phyloP scores from a whole-genome alignment of 1,284 basidiomycete genomes.

The Hypsizygus ulmarius region DNA sequence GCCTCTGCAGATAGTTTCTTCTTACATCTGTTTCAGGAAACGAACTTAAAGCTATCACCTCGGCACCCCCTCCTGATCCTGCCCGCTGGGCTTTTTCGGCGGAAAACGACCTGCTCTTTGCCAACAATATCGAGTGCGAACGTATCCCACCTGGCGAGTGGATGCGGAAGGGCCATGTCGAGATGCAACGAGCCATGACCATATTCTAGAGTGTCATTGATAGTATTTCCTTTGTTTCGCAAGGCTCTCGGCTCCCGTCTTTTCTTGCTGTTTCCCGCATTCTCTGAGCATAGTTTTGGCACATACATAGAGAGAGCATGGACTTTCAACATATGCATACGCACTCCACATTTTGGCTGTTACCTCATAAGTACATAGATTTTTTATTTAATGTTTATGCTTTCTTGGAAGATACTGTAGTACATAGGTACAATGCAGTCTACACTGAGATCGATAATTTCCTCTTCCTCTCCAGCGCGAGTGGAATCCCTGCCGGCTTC shows the following conservation, averaged over 20 bases:
- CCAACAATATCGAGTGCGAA: conserved; percentile 31
- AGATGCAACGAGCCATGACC: conserved; percentile 41
- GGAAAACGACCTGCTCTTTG: conserved; percentile 57
- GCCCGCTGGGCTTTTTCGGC: conserved; percentile 55
- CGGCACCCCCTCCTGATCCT: conserved; percentile 55
- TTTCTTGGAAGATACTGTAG: too few species aligned
- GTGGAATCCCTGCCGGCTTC: too few species aligned
- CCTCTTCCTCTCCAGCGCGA: too few species aligned
- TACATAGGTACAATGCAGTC: too few species aligned
- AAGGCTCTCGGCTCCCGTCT: neutral
- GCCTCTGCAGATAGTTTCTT: neutral
- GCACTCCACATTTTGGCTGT: too few species aligned
- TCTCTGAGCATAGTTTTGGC: neutral
- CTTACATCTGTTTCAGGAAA: conserved; percentile 35
- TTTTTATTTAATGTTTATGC: too few species aligned
- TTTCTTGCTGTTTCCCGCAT: neutral
- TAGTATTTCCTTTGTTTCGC: neutral
- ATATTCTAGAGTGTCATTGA: conserved; percentile 30
- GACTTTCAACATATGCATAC: too few species aligned
- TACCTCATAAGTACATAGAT: too few species aligned
- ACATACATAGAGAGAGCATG: too few species aligned
- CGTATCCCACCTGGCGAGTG: conserved; percentile 52
- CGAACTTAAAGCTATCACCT: conserved; percentile 56
- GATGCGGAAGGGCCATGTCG: conserved; percentile 45
- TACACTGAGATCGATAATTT: too few species aligned